A percentile compares a stretch with the other conserved stretches of the same genome.
phyloP scores from a whole-genome alignment of 441 rosid species.

The Syzygium syzygioides region DNA sequence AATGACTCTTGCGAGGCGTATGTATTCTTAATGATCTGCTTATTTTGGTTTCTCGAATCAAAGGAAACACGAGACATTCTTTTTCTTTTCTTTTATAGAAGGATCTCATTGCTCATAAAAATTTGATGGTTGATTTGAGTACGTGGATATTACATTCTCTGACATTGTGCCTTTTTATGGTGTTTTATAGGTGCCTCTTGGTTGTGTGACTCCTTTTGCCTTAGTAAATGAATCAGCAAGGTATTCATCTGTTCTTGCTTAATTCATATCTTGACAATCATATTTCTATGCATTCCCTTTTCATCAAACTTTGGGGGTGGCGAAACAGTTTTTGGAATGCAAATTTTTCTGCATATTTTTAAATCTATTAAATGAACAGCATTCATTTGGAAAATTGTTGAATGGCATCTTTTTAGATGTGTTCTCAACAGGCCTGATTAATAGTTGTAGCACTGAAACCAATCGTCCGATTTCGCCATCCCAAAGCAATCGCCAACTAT shows the following conservation, averaged over 20 bases:
- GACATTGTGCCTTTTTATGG: conserved; percentile 1
- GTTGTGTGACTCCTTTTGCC: conserved; percentile 88
- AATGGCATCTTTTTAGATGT: neutral
- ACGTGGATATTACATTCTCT: neutral
- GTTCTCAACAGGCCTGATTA: neutral
- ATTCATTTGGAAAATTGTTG: neutral
- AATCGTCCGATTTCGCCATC: neutral
- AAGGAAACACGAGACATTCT: neutral
- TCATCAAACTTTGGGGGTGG: neutral
- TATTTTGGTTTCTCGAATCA: neutral
- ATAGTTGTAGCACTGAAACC: neutral
- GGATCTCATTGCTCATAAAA: neutral
- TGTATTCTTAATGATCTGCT: neutral
- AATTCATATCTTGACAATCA: neutral
- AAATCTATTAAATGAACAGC: neutral
- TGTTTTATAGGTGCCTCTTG: conserved; percentile 61
- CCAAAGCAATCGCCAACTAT: neutral
- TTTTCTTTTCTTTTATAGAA: neutral
- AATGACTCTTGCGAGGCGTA: neutral
- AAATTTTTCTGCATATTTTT: neutral
- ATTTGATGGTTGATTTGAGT: neutral
- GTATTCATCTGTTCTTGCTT: conserved; percentile 28
- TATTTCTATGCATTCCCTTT: neutral
- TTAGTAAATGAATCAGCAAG: conserved; percentile 71
- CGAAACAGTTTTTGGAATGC: neutral